Base-by-base conservation (phyloP, 1,284 basidiomycete species). In the Acaromyces ingoldii region DNA sequence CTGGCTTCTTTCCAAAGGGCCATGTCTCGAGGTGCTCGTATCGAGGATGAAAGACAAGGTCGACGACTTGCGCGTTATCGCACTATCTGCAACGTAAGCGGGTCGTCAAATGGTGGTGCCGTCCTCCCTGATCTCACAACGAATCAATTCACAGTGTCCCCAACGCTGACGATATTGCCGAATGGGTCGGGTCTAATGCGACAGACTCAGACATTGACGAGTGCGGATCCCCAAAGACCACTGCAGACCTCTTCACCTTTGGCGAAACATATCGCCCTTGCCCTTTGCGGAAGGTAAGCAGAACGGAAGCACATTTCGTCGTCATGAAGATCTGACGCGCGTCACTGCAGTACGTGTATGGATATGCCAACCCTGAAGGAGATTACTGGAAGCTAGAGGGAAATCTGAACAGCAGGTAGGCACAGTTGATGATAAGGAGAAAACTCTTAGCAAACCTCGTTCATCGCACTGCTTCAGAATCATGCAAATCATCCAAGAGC, bases 21-120 rank as follows among this genome's bases (percentile, higher is more conserved):
- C 68, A 15, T 53, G 89, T 3, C 80, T 98, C 3, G 93, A 98
- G 77, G 92, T 95, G 4, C 83, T 96, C 6, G 81, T 95, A 26
- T 87, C 89, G 1, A 84, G 93, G n/a, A 93, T 95, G 88, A 90
- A 87, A 75, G 78, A 83, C 45, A 56, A 62, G 38, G 51, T 59
- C n/a, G 78, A 79, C 1, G 76, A 78, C 1, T 83, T 89, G 19
- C 84, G 92, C 4, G 89, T 96, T 69, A 78, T 96, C 25, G 83
- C 93, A 5, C 83, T 96, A 25, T 93, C 91, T 0, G 93, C 93
- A 1, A 96, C 93, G n/a, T n/a, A n/a, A n/a, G n/a, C n/a, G n/a
- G n/a, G n/a, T n/a, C n/a, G n/a, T n/a, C n/a, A n/a, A n/a, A n/a
- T n/a, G n/a, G n/a, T n/a, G n/a, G n/a, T n/a, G n/a, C n/a, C n/a